Conservation (phyloP, 2,329 filamentous ascomycete species). For the Drechslerella dactyloides region DNA sequence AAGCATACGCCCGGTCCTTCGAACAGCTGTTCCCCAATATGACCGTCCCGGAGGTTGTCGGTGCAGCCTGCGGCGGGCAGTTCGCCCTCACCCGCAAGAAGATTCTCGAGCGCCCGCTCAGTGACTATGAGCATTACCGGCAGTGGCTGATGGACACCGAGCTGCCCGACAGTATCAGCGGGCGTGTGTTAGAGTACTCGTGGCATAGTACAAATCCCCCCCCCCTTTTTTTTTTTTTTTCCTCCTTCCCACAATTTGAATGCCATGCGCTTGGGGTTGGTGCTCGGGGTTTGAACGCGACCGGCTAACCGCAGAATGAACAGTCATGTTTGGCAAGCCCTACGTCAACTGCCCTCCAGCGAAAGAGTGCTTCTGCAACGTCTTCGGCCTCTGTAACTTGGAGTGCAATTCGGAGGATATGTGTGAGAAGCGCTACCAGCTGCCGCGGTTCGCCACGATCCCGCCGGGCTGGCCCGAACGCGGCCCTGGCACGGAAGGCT, state of each 20-base stretch:
- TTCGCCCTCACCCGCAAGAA: constrained; percentile 67
- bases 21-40: constrained; percentile 32
- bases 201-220: constrained; percentile 66
- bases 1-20: constrained; percentile 37
- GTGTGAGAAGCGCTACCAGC: constrained; percentile 66
- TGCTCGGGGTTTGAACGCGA: neutral
- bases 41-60: constrained; percentile 59
- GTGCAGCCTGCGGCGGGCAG: constrained; percentile 70
- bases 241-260: neutral
- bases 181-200: constrained; percentile 70
- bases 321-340: constrained; percentile 67
- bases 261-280: neutral
- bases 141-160: constrained; percentile 66
- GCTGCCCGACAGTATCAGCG: constrained; percentile 65
- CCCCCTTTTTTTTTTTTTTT: neutral
- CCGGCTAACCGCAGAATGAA: neutral
- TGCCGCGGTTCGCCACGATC: constrained; percentile 66
- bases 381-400: constrained; percentile 67
- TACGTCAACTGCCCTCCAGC: constrained; percentile 68
- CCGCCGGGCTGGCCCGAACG: constrained; percentile 68
- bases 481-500: constrained; percentile 62
- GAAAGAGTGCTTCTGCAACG: constrained; percentile 70
- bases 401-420: constrained; percentile 59
- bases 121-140: constrained; percentile 66
- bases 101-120: constrained; percentile 61